Base-by-base conservation (phyloP, 2,329 filamentous ascomycete genomes). In the Monilinia fructicola region DNA sequence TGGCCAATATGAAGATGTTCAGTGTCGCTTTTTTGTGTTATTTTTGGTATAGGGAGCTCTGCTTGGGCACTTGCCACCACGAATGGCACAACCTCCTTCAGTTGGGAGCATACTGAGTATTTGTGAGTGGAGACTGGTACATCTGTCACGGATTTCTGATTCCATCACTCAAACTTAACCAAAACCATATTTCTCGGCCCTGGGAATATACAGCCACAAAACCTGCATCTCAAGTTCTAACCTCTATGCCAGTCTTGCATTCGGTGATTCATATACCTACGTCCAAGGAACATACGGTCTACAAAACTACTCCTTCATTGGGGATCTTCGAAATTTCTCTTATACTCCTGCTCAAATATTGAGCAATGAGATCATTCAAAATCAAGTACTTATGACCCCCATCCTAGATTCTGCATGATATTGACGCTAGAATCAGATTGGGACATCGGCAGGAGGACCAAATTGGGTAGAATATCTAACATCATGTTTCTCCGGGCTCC, bases 401-500 rank as follows among this genome's bases (percentile, higher is more conserved):
- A 83, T 0, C 84, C 11, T 9, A 23, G 12, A 28, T 5, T 35
- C 2, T 14, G 11, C 31, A 58, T 16, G 18, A 14, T 10, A 18
- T 3, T 52, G n/a, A 59, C 31, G 35, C 2, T 52, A 3, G 0
- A 16, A 14, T 14, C 9, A 65, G 63, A 28, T 65, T 23, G 54
- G 63, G 31, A 65, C 63, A 23, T 65, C 63, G 2, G 63, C 63
- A 9, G 63, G 63, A 3, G 63, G 63, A 1, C 63, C 63, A 23
- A 65, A 85, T 65, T 86, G 83, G 83, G 78, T 84, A 6, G 82
- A 85, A 70, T 81, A 79, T 65, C 75, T 86, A 28, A 85, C 84
- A 9, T 74, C 76, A 1, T 85, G 84, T 71, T 82, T 80, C n/a
- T 73, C 77, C 18, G 81, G 81, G 10, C 71, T 80, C 4, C 83